phyloP scores from a whole-genome alignment of 1,139 yeast species.

The Yamadazyma membranifaciens region DNA sequence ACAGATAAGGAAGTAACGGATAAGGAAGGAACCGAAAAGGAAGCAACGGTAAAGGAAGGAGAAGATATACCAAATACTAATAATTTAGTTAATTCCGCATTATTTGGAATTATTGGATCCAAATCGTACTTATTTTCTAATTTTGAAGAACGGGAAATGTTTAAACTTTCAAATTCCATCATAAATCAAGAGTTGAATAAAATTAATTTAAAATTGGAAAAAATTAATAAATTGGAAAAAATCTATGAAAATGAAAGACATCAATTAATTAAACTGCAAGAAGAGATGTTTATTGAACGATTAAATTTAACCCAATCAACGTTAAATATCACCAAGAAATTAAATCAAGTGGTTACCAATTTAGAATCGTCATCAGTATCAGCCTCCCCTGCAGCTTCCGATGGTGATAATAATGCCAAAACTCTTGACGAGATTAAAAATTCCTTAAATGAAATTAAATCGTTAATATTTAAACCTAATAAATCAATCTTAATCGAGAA shows the following conservation, averaged over 20 bases:
- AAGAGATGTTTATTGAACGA: conserved; percentile 77
- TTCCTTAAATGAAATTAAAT: conserved; percentile 45
- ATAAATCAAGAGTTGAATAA: conserved; percentile 73
- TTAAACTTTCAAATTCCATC: conserved; percentile 55
- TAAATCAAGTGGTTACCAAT: conserved; percentile 34
- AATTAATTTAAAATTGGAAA: conserved; percentile 71
- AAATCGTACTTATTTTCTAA: conserved; percentile 81
- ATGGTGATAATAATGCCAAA: neutral
- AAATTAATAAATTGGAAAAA: conserved; percentile 71
- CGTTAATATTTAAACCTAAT: conserved; percentile 51
- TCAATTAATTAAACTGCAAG: conserved; percentile 71
- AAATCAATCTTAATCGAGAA: conserved; percentile 28
- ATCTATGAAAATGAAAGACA: conserved; percentile 78
- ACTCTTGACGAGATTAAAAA: conserved; percentile 16
- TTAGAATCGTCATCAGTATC: conserved; percentile 1
- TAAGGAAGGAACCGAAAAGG: neutral
- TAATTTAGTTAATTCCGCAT: conserved; percentile 43
- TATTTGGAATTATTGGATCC: conserved; percentile 72
- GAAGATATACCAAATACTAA: conserved; percentile 27
- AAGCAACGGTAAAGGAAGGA: neutral
- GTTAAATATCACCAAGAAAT: conserved; percentile 48
- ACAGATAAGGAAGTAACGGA: conserved; percentile 32
- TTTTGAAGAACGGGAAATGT: conserved; percentile 78
- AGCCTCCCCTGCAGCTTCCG: neutral
- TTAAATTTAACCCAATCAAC: conserved; percentile 68